Conservation (phyloP, 2,329 filamentous ascomycete species). For the Phoma sp. region DNA sequence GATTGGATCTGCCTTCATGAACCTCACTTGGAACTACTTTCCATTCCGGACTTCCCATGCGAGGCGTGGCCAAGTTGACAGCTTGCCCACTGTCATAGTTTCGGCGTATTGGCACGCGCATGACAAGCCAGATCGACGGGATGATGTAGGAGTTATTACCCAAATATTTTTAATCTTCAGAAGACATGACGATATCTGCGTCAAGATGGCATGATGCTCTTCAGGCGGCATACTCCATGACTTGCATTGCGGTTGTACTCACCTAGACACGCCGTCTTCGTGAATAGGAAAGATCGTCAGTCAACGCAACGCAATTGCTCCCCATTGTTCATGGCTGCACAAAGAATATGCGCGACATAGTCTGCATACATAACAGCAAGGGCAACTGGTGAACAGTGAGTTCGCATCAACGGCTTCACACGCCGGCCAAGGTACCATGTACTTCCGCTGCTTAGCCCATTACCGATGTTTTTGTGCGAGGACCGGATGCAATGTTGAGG, state of each 20-base stretch:
- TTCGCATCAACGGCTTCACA: not conserved
- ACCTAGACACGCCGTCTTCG: not conserved
- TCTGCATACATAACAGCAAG: slow-evolving; percentile 12
- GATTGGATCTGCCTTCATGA: not conserved
- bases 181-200: not conserved
- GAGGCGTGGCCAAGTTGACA: slow-evolving; percentile 4
- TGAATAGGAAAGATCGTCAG: slow-evolving; percentile 1
- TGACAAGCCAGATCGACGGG: not conserved
- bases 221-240: not conserved
- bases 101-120: slow-evolving; percentile 2
- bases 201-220: not conserved
- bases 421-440: slow-evolving; percentile 2
- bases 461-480: not conserved
- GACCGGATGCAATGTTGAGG: slow-evolving; percentile 1
- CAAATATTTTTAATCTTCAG: not conserved
- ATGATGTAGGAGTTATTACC: not conserved
- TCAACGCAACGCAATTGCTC: not conserved
- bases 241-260: slow-evolving; percentile 4
- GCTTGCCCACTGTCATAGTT: not conserved
- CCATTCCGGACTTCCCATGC: slow-evolving; percentile 17
- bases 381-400: slow-evolving; percentile 9
- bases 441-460: not conserved
- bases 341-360: slow-evolving; percentile 11
- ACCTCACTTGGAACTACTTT: slow-evolving; percentile 1
- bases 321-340: slow-evolving; percentile 1